Base-by-base conservation (phyloP, 306 rosid genomes). In the Lathyrus aphaca region DNA sequence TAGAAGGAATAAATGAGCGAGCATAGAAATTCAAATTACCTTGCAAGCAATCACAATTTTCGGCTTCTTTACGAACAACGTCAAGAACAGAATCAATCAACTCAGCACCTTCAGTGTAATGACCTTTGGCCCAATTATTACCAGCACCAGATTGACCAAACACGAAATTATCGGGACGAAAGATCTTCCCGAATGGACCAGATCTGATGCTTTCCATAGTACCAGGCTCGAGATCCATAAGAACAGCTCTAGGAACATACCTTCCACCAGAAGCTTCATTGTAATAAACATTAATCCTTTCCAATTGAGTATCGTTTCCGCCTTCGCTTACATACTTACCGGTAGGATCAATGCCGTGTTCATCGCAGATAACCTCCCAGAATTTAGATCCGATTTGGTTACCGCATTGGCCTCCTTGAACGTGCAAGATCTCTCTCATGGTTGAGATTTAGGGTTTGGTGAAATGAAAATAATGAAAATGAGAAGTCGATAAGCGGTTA, bases 121-220 rank as follows among this genome's bases (percentile, higher is more conserved):
- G 97, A 71, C 97, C 97, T 81, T 91, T 91, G 1, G 97, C 97
- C 97, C 97, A 91, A 8, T 91, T 91, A 67, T 91, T 91, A 2
- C 97, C 97, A 8, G 97, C 97, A 17, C 97, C 97, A 57, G 96
- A 88, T 81, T 91, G 97, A 6, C 96, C 97, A 60, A 91, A 91
- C 58, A 91, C 96, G 69, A 91, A 91, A 84, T 91, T 91, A 54
- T 91, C 97, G 8, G 97, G 96, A 15, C 97, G 89, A 51, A 91
- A 91, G 76, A 91, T 86, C 89, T 88, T 92, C 30, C 97, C 97
- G 43, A 40, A 91, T 0, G 90, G 96, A 15, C 97, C 96, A 68
- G 97, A 91, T 89, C 97, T 84, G 88, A 91, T 91, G 71, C 97
- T 91, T 48, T 91, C 97, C 97, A 91, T 91, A 46, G 97, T 91